Evolutionary conservation across 371 early-diverging fungal species (phyloP).

Genomic region (Mucor saturninus): DNA sequence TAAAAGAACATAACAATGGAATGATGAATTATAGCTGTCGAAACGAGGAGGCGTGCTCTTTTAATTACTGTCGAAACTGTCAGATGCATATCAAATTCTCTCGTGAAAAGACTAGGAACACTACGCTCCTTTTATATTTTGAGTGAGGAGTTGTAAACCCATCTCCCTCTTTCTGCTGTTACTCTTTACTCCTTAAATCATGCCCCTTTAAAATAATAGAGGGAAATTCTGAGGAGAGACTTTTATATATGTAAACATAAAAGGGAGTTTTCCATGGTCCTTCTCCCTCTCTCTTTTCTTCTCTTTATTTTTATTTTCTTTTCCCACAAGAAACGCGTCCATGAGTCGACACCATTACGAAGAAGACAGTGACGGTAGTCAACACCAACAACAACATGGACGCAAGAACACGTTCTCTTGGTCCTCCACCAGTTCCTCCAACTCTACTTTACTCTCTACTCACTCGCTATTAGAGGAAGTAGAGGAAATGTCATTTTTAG

Average conservation of each 20-base stretch:
- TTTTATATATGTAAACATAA: background rate
- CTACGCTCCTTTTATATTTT: background rate
- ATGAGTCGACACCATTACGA: constrained; percentile 3
- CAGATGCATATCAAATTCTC: background rate
- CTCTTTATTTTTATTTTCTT: background rate
- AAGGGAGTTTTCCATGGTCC: background rate
- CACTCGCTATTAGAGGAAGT: background rate
- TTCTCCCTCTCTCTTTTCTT: background rate
- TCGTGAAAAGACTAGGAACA: background rate
- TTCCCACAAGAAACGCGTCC: background rate
- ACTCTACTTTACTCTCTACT: constrained; percentile 5
- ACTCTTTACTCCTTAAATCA: background rate
- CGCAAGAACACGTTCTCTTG: constrained; percentile 17
- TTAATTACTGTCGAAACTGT: too few species aligned
- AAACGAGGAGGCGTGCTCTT: too few species aligned
- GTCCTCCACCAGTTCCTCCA: constrained; percentile 24
- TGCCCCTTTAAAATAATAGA: background rate
- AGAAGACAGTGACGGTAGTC: constrained; percentile 1
- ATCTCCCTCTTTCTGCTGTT: background rate
- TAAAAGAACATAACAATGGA: too few species aligned
- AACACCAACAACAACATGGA: background rate
- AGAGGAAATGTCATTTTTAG: constrained; percentile 6
- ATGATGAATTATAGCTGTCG: too few species aligned
- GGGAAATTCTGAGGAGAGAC: background rate
- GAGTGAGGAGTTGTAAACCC: background rate